Percentiles rank a stretch among this genome's conserved stretches.
These are phyloP conservation scores for Tetradesmus obliquus DNA, from an alignment of 139 green algal genomes.

Conservation along the genomic window DNA sequence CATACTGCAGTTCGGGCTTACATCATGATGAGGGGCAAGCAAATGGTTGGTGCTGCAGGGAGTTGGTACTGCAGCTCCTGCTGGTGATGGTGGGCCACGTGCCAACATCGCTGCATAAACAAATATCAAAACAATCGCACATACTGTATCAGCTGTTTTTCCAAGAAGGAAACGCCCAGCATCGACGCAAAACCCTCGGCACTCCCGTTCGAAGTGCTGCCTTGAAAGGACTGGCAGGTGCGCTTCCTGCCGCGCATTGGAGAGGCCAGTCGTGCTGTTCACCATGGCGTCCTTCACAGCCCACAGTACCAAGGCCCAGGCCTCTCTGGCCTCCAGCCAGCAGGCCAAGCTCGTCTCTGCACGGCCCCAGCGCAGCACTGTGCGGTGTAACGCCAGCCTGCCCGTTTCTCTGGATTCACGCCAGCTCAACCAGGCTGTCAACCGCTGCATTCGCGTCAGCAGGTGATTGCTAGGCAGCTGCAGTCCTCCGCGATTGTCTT, in stretches of 20 bases:
- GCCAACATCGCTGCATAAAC: neutral
- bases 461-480: conserved; percentile 8
- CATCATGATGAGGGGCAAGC: no score
- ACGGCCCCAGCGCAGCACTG: neutral
- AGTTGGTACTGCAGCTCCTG: neutral
- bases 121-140: neutral
- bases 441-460: conserved; percentile 27
- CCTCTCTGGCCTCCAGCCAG: neutral
- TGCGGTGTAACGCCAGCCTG: conserved; percentile 1
- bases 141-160: no score
- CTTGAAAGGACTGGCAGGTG: neutral
- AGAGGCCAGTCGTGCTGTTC: neutral
- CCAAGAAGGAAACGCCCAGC: neutral
- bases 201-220: neutral
- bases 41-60: neutral
- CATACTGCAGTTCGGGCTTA: neutral
- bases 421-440: neutral
- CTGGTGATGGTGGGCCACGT: neutral
- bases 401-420: neutral
- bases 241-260: neutral
- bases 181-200: neutral
- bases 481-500: neutral
- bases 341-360: conserved; percentile 27
- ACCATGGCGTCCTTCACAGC: conserved; percentile 11
- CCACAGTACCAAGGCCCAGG: neutral